phyloP scores from a whole-genome alignment of 768 basidiomycete species.

The Naematelia aurantialba region DNA sequence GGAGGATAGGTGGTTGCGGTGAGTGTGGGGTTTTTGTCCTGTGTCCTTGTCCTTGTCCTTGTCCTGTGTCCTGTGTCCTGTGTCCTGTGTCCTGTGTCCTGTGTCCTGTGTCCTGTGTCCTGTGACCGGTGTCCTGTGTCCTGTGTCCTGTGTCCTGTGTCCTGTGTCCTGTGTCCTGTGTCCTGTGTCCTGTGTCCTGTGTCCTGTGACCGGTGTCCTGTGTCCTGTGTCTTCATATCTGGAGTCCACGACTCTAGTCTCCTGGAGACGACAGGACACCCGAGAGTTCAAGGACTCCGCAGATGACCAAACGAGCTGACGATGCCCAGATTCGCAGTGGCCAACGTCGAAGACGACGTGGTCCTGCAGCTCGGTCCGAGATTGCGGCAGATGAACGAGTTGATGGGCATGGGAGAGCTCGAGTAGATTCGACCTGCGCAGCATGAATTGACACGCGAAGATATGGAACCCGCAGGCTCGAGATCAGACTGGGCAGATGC shows the following conservation, averaged over 20 bases:
- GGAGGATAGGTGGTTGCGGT: slow-evolving; percentile 61
- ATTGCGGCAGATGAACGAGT: slow-evolving; percentile 38
- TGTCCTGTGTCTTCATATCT: not conserved
- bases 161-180: not conserved
- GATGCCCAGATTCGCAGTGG: slow-evolving; percentile 66
- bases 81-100: slow-evolving; percentile 1
- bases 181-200: not conserved
- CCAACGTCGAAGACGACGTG: slow-evolving; percentile 66
- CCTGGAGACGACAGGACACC: too few species aligned
- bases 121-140: not conserved
- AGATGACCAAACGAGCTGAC: slow-evolving; percentile 4
- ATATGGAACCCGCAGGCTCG: too few species aligned
- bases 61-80: not conserved
- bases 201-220: not conserved
- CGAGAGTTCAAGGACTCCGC: too few species aligned
- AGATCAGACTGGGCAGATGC: too few species aligned
- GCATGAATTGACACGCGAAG: too few species aligned
- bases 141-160: not conserved
- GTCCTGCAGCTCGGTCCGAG: slow-evolving; percentile 40
- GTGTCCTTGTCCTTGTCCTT: not conserved
- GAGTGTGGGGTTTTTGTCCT: slow-evolving; percentile 13
- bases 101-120: not conserved
- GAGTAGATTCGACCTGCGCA: too few species aligned
- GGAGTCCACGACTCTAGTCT: too few species aligned
- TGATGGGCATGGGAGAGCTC: slow-evolving; percentile 32